Percentiles rank a stretch among this genome's conserved stretches.
These are phyloP conservation scores for Grigorovia yakushimaensis DNA, from an alignment of 805 yeast genomes.

Conservation along the genomic window DNA sequence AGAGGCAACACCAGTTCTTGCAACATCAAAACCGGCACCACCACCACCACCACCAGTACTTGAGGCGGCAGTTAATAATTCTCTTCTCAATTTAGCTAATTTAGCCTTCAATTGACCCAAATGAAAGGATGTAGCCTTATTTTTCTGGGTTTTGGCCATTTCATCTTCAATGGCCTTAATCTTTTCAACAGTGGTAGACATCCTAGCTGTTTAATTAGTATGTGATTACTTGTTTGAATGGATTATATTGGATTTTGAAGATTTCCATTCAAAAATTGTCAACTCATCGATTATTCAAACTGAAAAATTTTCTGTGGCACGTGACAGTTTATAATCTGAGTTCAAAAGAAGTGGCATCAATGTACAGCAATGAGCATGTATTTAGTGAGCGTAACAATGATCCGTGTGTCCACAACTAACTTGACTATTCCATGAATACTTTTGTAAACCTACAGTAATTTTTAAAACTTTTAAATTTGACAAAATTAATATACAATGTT, in stretches of 20 bases:
- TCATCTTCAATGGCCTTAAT: constrained; percentile 89
- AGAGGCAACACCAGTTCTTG: constrained; percentile 96
- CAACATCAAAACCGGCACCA: constrained; percentile 94
- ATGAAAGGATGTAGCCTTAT: constrained; percentile 95
- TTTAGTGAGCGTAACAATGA: too few relatives aligned
- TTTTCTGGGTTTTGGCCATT: constrained; percentile 96
- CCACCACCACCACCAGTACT: constrained; percentile 82
- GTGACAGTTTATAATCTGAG: not conserved
- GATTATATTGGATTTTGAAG: too few relatives aligned
- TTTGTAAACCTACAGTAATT: too few relatives aligned
- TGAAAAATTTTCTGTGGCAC: not conserved
- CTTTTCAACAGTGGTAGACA: constrained; percentile 63
- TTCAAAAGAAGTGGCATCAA: too few relatives aligned
- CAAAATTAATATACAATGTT: not conserved
- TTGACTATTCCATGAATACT: too few relatives aligned
- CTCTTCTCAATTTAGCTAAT: constrained; percentile 89
- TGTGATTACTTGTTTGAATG: too few relatives aligned
- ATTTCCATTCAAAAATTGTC: too few relatives aligned
- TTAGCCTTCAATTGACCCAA: constrained; percentile 96
- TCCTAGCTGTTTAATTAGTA: constrained; percentile 18
- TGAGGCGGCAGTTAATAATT: constrained; percentile 60
- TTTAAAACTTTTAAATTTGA: not conserved
- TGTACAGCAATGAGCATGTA: too few relatives aligned
- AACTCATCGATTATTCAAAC: not conserved
- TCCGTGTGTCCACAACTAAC: too few relatives aligned